Conservation (phyloP, 345 rosid species). For the Salix dunnii region DNA sequence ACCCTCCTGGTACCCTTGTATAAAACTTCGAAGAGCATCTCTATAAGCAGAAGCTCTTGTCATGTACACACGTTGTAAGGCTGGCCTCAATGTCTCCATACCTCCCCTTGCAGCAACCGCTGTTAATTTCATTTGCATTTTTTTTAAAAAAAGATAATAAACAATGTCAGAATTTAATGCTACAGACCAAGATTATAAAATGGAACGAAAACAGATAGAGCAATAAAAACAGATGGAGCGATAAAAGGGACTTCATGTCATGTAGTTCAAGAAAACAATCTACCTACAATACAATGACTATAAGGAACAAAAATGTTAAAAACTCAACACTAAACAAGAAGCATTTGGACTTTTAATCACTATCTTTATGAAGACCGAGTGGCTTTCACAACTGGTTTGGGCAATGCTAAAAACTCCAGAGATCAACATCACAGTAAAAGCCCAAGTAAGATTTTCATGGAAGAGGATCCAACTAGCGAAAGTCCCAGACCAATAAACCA, state of each 20-base stretch:
- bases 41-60: slow-evolving; percentile 76
- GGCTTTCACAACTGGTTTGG: not conserved
- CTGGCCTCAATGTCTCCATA: slow-evolving; percentile 83
- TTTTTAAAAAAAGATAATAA: not conserved
- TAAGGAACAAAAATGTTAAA: not conserved
- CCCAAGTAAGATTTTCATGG: not conserved
- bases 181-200: slow-evolving; percentile 2
- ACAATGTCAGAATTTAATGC: slow-evolving; percentile 2
- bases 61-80: slow-evolving; percentile 86
- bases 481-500: not conserved
- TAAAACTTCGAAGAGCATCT: slow-evolving; percentile 72
- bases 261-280: not conserved
- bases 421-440: not conserved
- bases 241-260: not conserved
- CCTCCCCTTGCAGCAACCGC: slow-evolving; percentile 95
- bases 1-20: slow-evolving; percentile 80
- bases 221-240: not conserved
- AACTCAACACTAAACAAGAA: not conserved
- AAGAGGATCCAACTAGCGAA: not conserved
- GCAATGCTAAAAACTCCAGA: not conserved
- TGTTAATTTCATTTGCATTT: slow-evolving; percentile 28
- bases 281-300: not conserved
- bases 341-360: not conserved
- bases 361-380: not conserved
- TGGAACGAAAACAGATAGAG: not conserved